These are phyloP conservation scores for Rhodotorula graminis DNA, from an alignment of 768 basidiomycete genomes.

Conservation along the genomic window DNA sequence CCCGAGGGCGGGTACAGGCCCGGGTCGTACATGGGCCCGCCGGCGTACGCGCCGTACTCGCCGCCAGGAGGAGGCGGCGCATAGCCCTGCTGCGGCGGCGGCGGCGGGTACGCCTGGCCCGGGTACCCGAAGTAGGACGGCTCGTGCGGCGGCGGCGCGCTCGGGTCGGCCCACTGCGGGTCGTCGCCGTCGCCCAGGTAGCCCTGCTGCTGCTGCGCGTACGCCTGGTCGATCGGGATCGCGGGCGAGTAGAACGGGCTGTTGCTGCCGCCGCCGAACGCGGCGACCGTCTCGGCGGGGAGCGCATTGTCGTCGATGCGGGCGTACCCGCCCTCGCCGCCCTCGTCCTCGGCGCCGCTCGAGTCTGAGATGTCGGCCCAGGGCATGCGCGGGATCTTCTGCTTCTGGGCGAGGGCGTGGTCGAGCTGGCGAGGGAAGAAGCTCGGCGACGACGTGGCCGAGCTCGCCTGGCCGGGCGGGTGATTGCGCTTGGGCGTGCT, in stretches of 20 bases:
- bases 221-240: constrained; percentile 5
- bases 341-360: constrained; percentile 13
- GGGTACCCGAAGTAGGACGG: constrained; percentile 3
- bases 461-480: constrained; percentile 1
- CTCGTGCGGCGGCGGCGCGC: background rate
- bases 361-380: constrained; percentile 30
- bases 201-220: background rate
- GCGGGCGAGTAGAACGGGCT: constrained; percentile 26
- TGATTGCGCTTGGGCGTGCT: constrained; percentile 29
- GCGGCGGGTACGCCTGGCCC: constrained; percentile 7
- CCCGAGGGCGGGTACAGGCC: background rate
- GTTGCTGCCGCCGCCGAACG: constrained; percentile 1
- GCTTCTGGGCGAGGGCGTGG: constrained; percentile 1
- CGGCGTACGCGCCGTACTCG: constrained; percentile 19
- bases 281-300: constrained; percentile 8
- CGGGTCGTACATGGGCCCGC: constrained; percentile 27
- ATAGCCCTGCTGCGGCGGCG: background rate
- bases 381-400: constrained; percentile 23
- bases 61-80: background rate
- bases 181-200: background rate
- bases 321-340: background rate
- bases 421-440: constrained; percentile 35
- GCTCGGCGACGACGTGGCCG: constrained; percentile 28
- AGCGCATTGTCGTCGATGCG: constrained; percentile 24
- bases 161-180: constrained; percentile 15